Evolutionary conservation across 345 rosid genomes (phyloP).

Genomic region (Eucalyptus curtisii): DNA sequence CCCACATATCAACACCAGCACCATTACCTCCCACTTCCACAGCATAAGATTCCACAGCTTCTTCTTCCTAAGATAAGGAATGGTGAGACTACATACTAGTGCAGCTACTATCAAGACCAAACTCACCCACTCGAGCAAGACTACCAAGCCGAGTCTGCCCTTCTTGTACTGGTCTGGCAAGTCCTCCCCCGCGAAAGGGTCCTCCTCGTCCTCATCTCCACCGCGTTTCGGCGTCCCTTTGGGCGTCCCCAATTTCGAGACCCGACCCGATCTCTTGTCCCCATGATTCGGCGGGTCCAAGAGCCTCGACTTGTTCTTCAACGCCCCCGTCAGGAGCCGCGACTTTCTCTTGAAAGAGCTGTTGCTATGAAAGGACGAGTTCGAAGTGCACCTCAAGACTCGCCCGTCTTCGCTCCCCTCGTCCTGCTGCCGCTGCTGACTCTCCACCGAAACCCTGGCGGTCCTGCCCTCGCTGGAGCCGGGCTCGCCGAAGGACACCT

Average conservation of each 20-base stretch:
- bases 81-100: conserved; percentile 25
- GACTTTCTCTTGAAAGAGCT: conserved; percentile 5
- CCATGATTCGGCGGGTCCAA: conserved; percentile 22
- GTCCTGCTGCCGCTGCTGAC: neutral
- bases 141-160: conserved; percentile 9
- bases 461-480: neutral
- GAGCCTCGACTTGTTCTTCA: conserved; percentile 32
- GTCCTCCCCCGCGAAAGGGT: conserved; percentile 44
- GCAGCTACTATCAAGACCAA: conserved; percentile 29
- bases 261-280: conserved; percentile 10
- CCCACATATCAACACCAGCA: conserved; percentile 58
- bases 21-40: conserved; percentile 69
- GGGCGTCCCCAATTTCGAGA: neutral
- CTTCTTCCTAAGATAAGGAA: conserved; percentile 16
- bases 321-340: conserved; percentile 10
- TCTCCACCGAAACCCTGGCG: neutral
- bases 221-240: conserved; percentile 14
- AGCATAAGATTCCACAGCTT: conserved; percentile 22
- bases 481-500: neutral
- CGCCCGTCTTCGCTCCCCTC: conserved; percentile 7
- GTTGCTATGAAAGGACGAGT: conserved; percentile 9
- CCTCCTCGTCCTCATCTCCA: conserved; percentile 24
- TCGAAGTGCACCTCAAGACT: conserved; percentile 33
- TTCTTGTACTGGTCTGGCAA: conserved; percentile 39
- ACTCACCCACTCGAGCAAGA: conserved; percentile 38